Evolutionary conservation across 768 basidiomycete genomes (phyloP), one percentile per base, ranked within the genome.

Genomic region (Astraeus odoratus): DNA sequence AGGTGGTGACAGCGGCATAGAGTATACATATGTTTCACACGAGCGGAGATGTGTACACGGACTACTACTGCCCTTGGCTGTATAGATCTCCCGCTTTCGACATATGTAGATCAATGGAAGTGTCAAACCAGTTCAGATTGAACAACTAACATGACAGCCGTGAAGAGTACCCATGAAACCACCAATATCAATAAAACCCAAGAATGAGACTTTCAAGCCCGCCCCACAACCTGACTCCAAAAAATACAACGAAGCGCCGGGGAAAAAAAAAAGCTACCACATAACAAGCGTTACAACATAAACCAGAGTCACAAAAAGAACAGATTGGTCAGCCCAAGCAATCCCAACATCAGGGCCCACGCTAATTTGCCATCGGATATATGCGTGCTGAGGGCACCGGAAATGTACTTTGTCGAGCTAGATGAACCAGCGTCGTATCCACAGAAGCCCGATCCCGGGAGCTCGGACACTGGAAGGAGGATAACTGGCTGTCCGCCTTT

Each of bases 401-500:
- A 64, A 31, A 22, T 2, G 18, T 41, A 36, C 4, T 35, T 27
- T 4, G 47, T 18, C 19, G 43, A 41, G 41, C 19, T 25, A 5
- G 38, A 22, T 16, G 24, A 9, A 18, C 29, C 35, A 22, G 8
- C 39, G 13, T 8, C 30, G 31, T 56, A 48, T 7, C 60, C 67
- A 48, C 73, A 74, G 30, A 74, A 27, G 18, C 68, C 65, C 9
- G 71, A 73, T 22, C 56, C 60, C 22, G 57, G 13, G 19, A 74
- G 56, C 15, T 60, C 33, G 33, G 30, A 42, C 39, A 66, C 56
- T 4, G 77, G 77, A 3, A 76, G 63, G 20, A 86, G 70, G 42
- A 86, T 67, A 30, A 74, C 70, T 3, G 85, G 71, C 13, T 69
- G 66, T 27, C 84, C 86, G 22, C 86, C 85, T 42, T 66, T 67